Evolutionary conservation across 2,329 filamentous ascomycete genomes (phyloP).

Genomic region (Aspergillus carbonarius): DNA sequence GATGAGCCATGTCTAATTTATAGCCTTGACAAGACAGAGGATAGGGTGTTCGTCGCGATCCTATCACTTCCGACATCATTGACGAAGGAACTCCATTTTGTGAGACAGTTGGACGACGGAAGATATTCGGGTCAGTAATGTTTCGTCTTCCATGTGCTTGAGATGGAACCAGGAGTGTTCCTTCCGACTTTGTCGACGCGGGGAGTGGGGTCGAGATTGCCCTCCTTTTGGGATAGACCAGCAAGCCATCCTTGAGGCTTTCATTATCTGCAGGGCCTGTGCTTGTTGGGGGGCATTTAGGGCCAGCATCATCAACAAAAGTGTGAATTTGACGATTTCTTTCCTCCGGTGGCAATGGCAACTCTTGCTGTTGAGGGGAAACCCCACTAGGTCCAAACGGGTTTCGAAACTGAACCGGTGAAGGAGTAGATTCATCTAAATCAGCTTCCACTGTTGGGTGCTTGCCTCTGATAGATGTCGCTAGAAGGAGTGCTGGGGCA

Average conservation of each 20-base stretch:
- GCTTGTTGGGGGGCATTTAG: constrained; percentile 22
- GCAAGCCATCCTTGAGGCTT: constrained; percentile 32
- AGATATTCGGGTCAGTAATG: constrained; percentile 42
- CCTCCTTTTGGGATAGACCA: constrained; percentile 31
- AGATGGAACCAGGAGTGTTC: constrained; percentile 22
- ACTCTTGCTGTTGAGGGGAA: constrained; percentile 8
- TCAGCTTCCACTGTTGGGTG: constrained; percentile 23
- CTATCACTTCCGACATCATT: constrained; percentile 14
- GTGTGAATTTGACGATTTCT: constrained; percentile 18
- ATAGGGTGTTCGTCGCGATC: constrained; percentile 15
- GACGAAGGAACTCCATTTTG: constrained; percentile 23
- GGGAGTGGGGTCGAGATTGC: constrained; percentile 31
- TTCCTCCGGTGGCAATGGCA: constrained; percentile 11
- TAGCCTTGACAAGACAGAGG: constrained; percentile 29
- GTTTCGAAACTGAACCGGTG: constrained; percentile 32
- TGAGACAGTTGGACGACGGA: constrained; percentile 33
- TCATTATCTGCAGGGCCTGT: constrained; percentile 26
- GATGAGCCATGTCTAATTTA: constrained; percentile 20
- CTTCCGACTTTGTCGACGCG: constrained; percentile 27
- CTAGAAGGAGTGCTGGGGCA: constrained; percentile 51
- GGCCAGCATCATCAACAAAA: constrained; percentile 23
- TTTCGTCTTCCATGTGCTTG: constrained; percentile 36
- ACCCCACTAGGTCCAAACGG: constrained; percentile 27
- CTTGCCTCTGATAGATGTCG: constrained; percentile 35
- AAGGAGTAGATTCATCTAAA: constrained; percentile 24